Percentiles rank a stretch among this genome's conserved stretches.
phyloP scores from a whole-genome alignment of 768 basidiomycete genomes.

The Serendipita vermifera region DNA sequence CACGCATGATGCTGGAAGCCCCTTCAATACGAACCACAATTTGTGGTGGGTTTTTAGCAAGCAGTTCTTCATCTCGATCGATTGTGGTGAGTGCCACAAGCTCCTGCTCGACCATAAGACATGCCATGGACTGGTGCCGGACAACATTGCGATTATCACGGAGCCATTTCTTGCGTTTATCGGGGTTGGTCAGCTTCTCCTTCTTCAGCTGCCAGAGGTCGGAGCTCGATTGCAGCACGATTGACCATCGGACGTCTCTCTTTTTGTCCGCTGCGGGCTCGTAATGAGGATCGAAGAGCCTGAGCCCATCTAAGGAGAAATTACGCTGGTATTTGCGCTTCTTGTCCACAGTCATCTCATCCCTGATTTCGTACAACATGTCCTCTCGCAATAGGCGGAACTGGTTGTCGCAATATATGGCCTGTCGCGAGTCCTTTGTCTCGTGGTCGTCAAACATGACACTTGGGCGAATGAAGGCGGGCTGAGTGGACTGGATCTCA shows the following conservation, averaged over 20 bases:
- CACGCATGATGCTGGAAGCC: slow-evolving; percentile 25
- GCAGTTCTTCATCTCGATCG: slow-evolving; percentile 39
- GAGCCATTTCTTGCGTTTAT: slow-evolving; percentile 29
- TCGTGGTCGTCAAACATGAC: slow-evolving; percentile 33
- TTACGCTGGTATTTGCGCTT: slow-evolving; percentile 29
- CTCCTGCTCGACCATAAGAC: slow-evolving; percentile 36
- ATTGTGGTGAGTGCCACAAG: slow-evolving; percentile 42
- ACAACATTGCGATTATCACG: slow-evolving; percentile 33
- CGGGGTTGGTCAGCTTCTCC: slow-evolving; percentile 19
- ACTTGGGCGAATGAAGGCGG: slow-evolving; percentile 38
- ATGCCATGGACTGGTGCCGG: slow-evolving; percentile 41
- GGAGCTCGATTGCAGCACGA: slow-evolving; percentile 27
- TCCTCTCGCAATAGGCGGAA: slow-evolving; percentile 54
- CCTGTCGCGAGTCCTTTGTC: slow-evolving; percentile 26
- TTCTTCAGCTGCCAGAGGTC: slow-evolving; percentile 16
- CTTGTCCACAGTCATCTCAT: slow-evolving; percentile 36
- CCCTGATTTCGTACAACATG: slow-evolving; percentile 44
- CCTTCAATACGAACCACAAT: slow-evolving; percentile 44
- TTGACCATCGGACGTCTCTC: slow-evolving; percentile 19
- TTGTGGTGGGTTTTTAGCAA: slow-evolving; percentile 35
- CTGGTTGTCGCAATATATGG: slow-evolving; percentile 49
- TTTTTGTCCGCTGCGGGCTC: not conserved
- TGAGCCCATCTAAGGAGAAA: slow-evolving; percentile 28
- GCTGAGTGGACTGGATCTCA: slow-evolving; percentile 35
- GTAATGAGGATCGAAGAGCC: slow-evolving; percentile 27